Evolutionary conservation across 768 basidiomycete genomes (phyloP), one percentile per base, ranked within the genome.

Genomic region (Tricholomella constricta): DNA sequence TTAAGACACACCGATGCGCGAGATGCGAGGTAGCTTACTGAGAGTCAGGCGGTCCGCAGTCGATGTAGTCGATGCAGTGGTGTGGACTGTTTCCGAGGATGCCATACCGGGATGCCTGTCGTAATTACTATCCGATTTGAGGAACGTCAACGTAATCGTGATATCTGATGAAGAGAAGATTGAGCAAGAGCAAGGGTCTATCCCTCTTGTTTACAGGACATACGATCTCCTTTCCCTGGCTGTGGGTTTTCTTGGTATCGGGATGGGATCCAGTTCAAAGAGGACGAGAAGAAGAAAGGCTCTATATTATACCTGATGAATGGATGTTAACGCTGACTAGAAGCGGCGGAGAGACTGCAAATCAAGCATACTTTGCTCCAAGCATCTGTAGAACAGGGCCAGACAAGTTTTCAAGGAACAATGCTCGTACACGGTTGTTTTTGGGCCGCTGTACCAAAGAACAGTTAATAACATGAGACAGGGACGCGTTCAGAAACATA

Each of bases 231-330:
- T 41, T 68, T 34, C 6, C 68, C 65, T 14, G 62, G 60, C 4
- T 57, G 31, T 0, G 76, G 51, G 44, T 74, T 77, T 57, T 85
- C 84, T 55, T 84, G 79, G 46, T 80, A 88, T 48, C 84, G 78
- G 1, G 83, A 82, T 2, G 85, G 85, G 55, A 86, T 88, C 84
- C 83, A 85, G 54, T 82, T 84, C 2, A 84, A 57, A 12, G 82
- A 82, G 0, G 84, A 85, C 0, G 83, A 84, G 58, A 80, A 86
- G 66, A 83, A 86, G 63, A 85, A 86, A 0, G 85, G 85, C 56
- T 86, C 85, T 41, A 86, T 77, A 34, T 76, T 72, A 59, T 78
- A 83, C 61, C 83, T 80, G n/a, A 23, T 38, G 12, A 32, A 17
- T 26, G 9, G 9, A 14, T 17, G 10, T 51, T 48, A 9, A 41